Evolutionary conservation across 1,139 yeast genomes (phyloP), one percentile per base, ranked within the genome.

Genomic region (Yamadazyma diospyri): DNA sequence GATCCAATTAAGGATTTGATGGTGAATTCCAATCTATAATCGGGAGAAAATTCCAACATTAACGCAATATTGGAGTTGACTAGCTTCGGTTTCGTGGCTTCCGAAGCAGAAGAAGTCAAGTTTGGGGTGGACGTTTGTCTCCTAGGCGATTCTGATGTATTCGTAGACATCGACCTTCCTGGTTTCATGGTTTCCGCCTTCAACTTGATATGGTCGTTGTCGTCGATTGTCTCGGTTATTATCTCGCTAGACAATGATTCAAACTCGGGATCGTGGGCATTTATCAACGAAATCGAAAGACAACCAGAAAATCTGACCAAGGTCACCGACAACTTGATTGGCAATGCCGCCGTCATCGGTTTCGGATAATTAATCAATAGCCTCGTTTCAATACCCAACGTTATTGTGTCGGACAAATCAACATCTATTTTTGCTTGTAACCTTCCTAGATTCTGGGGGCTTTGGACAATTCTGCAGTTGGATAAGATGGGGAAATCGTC

Each of bases 401-500:
- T 87, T 30, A 92, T 67, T 2, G 94, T 83, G 52, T 92, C 99
- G 7, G 94, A 78, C 32, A 94, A 64, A 53, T 89, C 97, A 24
- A 92, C 94, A 55, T 92, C 97, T 31, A 94, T 89, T 43, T 84
- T 88, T 0, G 96, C 97, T 53, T 92, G 97, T 29, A 84, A 55
- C 37, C 85, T 68, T 10, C 78, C 78, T 1, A 59, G 45, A 11
- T 59, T 61, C 32, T 76, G 69, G n/a, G 53, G 50, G 37, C 63
- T 72, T 42, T 81, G 81, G 40, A 71, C 72, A 17, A 94, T 85
- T 31, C 95, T 73, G 59, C 99, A 92, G 54, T 94, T 92, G 39
- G 95, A 83, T 53, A 92, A 85, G 31, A 92, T 86, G 2, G 99
- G 99, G 52, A 81, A 94, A 55, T 89, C 97, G 52, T 88, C 87